Base-by-base conservation (phyloP, 169 alveolate species). In the Cyclospora cayetanensis region DNA sequence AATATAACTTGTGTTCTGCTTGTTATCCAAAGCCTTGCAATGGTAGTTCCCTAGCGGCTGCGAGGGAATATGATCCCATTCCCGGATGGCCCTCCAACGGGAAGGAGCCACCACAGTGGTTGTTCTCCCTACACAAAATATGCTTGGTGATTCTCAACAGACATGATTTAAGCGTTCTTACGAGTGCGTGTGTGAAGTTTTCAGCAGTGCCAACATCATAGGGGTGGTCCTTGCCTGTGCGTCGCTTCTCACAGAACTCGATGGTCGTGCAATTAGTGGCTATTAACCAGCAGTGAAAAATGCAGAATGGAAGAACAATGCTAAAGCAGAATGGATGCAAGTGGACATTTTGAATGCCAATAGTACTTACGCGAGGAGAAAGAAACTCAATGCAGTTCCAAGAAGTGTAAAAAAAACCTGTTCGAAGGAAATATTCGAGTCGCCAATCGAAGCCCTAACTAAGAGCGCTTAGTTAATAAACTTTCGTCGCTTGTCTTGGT, bases 211-310 rank as follows among this genome's bases (percentile, higher is more conserved):
- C 96, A 55, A 90, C 90, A 29, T 94, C 94, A 80, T 92, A 94
- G 37, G 93, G 90, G 63, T 80, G 90, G 55, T 41, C 79, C 55
- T 83, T 90, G 34, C 92, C 95, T 39, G 92, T 90, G 39, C 95
- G 92, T 25, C 95, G 93, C 39, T 92, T 92, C 68, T 94, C 96
- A 90, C 96, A 94, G 80, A 88, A 94, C 84, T 94, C 96, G 80
- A 94, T 89, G 18, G 96, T 94, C 4, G 96, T 92, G 46, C 66
- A 84, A 43, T 94, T 94, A 4, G 92, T 85, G 50, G 94, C 83
- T 52, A 94, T 89, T 52, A 90, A 85, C 63, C 35, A 46, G 79
- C 72, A 88, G 90, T 94, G 96, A 87, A 92, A 94, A 41, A 94
- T 66, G 92, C 88, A 84, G 91, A 94, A 94, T 1, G 94, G 93